phyloP scores from a whole-genome alignment of 352 stramenopile species.

The Phytophthora cactorum region DNA sequence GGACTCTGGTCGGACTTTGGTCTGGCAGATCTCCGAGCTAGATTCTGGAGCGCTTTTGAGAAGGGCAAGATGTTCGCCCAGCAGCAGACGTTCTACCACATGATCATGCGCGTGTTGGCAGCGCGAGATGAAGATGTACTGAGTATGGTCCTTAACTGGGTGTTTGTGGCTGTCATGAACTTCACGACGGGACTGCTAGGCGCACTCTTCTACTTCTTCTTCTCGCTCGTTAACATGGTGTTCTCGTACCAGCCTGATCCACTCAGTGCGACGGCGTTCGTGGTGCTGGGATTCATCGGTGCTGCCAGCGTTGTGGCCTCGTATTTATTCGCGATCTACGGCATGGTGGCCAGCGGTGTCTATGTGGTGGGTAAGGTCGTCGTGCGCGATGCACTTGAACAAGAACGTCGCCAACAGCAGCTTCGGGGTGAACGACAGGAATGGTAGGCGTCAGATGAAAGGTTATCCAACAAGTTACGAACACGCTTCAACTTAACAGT shows the following conservation, averaged over 20 bases:
- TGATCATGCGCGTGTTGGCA: slow-evolving; percentile 78
- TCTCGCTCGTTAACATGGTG: slow-evolving; percentile 84
- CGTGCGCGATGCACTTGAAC: slow-evolving; percentile 76
- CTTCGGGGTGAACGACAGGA: slow-evolving; percentile 48
- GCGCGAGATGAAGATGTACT: slow-evolving; percentile 77
- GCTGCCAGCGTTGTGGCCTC: slow-evolving; percentile 82
- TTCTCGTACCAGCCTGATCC: slow-evolving; percentile 86
- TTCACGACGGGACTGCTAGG: slow-evolving; percentile 89
- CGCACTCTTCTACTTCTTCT: slow-evolving; percentile 87
- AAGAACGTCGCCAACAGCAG: slow-evolving; percentile 70
- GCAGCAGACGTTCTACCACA: slow-evolving; percentile 89
- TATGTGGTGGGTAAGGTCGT: slow-evolving; percentile 84
- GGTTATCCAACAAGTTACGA: background rate
- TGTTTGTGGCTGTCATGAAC: slow-evolving; percentile 86
- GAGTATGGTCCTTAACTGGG: slow-evolving; percentile 83
- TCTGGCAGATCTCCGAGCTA: slow-evolving; percentile 70
- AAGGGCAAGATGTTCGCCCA: slow-evolving; percentile 88
- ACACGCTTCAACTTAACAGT: background rate
- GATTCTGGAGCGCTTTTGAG: slow-evolving; percentile 87
- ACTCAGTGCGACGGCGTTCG: slow-evolving; percentile 74
- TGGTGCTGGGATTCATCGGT: slow-evolving; percentile 75
- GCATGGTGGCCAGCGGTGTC: slow-evolving; percentile 80
- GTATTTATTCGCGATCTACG: slow-evolving; percentile 88
- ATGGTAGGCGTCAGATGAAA: slow-evolving; percentile 25
- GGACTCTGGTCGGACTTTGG: slow-evolving; percentile 88